Evolutionary conservation across 2,329 filamentous ascomycete genomes (phyloP).

Genomic region (Nothomitra cinnamomea): DNA sequence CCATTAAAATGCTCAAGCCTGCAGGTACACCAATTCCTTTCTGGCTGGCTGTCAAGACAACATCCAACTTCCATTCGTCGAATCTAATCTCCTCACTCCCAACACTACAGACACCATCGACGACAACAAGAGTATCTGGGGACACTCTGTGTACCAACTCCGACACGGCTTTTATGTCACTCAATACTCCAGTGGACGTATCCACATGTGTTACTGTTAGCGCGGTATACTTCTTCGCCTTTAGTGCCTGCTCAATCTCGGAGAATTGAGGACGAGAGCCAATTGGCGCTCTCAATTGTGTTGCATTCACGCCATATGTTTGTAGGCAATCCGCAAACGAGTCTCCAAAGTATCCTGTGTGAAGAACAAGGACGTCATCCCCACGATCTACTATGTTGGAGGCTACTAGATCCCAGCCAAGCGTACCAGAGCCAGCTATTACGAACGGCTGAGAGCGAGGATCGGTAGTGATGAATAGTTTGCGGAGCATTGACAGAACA

Average conservation of each 20-base stretch:
- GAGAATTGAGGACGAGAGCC: slow-evolving; percentile 73
- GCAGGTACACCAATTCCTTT: slow-evolving; percentile 95
- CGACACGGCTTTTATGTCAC: slow-evolving; percentile 70
- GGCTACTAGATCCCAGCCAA: slow-evolving; percentile 94
- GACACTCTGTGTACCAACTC: slow-evolving; percentile 74
- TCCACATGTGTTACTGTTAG: slow-evolving; percentile 94
- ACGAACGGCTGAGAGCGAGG: slow-evolving; percentile 77
- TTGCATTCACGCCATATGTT: slow-evolving; percentile 79
- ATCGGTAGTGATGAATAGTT: slow-evolving; percentile 83
- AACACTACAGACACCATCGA: slow-evolving; percentile 94
- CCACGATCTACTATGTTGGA: slow-evolving; percentile 80
- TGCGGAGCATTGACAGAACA: slow-evolving; percentile 69
- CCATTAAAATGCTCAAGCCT: slow-evolving; percentile 86
- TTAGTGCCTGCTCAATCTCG: slow-evolving; percentile 76
- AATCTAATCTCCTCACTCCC: slow-evolving; percentile 92
- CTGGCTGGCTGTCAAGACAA: slow-evolving; percentile 83
- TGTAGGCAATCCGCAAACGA: slow-evolving; percentile 84
- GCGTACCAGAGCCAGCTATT: slow-evolving; percentile 82
- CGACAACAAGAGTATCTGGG: slow-evolving; percentile 77
- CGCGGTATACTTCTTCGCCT: slow-evolving; percentile 83
- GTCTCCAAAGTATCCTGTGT: slow-evolving; percentile 95
- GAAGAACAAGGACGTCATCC: slow-evolving; percentile 80
- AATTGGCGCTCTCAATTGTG: slow-evolving; percentile 76
- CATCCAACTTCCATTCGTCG: slow-evolving; percentile 86
- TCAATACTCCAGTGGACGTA: slow-evolving; percentile 89